Conservation (phyloP, 75 land plant genomes). For the Cryptomeria japonica region DNA sequence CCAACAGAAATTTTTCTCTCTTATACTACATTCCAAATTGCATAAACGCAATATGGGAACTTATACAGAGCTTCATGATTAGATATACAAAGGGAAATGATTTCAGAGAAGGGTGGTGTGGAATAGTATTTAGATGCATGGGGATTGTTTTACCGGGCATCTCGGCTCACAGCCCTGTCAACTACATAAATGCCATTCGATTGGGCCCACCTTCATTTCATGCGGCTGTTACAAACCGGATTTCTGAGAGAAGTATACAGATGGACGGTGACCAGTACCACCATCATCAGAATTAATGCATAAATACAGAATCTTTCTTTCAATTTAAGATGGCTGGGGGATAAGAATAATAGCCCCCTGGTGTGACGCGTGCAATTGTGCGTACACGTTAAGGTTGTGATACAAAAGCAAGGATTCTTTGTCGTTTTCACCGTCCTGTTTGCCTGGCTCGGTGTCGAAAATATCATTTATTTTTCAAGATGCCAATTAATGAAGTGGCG, state of each 20-base stretch:
- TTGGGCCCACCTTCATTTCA: conserved; percentile 29
- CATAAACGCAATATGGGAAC: conserved; percentile 56
- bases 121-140: conserved; percentile 26
- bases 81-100: conserved; percentile 27
- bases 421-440: too few relatives aligned
- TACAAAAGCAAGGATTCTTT: too few relatives aligned
- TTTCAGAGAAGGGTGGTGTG: conserved; percentile 43
- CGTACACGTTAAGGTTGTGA: too few relatives aligned
- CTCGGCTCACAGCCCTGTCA: conserved; percentile 59
- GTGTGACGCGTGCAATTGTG: too few relatives aligned
- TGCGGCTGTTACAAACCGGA: neutral
- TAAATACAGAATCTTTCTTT: neutral
- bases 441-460: too few relatives aligned
- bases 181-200: conserved; percentile 70
- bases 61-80: conserved; percentile 29
- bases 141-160: conserved; percentile 63
- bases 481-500: too few relatives aligned
- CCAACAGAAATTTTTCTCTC: conserved; percentile 54
- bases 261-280: neutral
- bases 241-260: neutral
- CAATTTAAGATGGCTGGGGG: neutral
- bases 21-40: conserved; percentile 22
- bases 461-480: too few relatives aligned
- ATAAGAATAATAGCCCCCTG: too few relatives aligned
- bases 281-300: neutral